Evolutionary conservation across 1,284 basidiomycete genomes (phyloP).

Genomic region (Golubevia pallescens): DNA sequence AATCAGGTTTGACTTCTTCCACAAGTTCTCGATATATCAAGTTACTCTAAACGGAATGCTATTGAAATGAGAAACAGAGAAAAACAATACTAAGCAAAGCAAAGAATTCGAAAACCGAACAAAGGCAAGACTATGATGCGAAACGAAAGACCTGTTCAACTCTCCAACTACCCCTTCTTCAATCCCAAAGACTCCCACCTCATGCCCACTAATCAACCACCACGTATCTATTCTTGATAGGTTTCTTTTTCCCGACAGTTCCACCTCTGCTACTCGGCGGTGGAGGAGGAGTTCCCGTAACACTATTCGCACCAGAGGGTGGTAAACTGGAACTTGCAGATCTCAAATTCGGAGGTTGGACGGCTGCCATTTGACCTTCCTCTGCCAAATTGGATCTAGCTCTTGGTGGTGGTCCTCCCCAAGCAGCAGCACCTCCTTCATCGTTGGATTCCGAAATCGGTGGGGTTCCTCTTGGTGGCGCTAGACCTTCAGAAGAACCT

Average conservation of each 20-base stretch:
- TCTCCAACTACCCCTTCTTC: too few species aligned
- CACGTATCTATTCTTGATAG: slow-evolving; percentile 58
- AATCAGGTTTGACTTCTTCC: too few species aligned
- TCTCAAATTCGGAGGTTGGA: slow-evolving; percentile 19
- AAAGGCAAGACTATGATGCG: too few species aligned
- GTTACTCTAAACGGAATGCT: too few species aligned
- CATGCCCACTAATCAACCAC: slow-evolving; percentile 44
- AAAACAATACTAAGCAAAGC: too few species aligned
- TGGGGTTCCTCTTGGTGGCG: slow-evolving; percentile 13
- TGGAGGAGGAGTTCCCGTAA: slow-evolving; percentile 5
- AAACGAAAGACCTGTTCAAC: too few species aligned
- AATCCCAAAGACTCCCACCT: neutral
- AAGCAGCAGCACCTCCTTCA: too few species aligned
- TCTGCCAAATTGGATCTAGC: slow-evolving; percentile 47
- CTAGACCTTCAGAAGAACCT: slow-evolving; percentile 19
- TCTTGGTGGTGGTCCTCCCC: slow-evolving; percentile 9
- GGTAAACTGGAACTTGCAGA: slow-evolving; percentile 17
- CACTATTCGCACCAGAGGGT: slow-evolving; percentile 11
- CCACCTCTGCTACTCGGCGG: slow-evolving; percentile 9
- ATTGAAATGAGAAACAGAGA: too few species aligned
- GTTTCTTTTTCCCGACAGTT: slow-evolving; percentile 47
- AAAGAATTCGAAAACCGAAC: too few species aligned
- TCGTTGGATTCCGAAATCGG: too few species aligned
- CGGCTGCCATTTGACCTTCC: slow-evolving; percentile 38
- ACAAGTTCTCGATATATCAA: too few species aligned